A percentile compares a stretch with the other conserved stretches of the same genome.
Evolutionary conservation across 2,329 filamentous ascomycete genomes (phyloP).

Genomic region (Hirsutella minnesotensis): DNA sequence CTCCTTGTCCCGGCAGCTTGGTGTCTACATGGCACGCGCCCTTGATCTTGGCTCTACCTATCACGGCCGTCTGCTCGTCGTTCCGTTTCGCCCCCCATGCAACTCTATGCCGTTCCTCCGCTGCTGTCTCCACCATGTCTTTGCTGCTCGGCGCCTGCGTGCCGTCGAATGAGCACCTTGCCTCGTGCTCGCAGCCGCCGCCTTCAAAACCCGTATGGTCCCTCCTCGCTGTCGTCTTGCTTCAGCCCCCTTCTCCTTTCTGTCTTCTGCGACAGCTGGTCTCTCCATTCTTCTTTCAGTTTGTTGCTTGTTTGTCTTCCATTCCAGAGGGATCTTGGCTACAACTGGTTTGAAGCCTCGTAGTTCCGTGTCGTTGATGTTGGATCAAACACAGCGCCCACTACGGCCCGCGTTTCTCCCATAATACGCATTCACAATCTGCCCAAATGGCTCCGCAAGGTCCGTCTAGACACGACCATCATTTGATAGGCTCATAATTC

Average conservation of each 20-base stretch:
- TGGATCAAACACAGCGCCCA: neutral
- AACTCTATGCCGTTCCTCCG: neutral
- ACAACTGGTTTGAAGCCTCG: slow-evolving; percentile 9
- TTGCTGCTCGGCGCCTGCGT: slow-evolving; percentile 22
- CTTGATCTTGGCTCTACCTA: neutral
- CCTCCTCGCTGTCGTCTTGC: slow-evolving; percentile 22
- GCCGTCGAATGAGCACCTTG: slow-evolving; percentile 18
- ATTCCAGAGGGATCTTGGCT: slow-evolving; percentile 7
- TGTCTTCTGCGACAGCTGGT: neutral
- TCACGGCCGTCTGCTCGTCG: neutral
- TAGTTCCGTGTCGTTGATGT: neutral
- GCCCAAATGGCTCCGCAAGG: slow-evolving; percentile 27
- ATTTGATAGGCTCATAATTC: neutral
- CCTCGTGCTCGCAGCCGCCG: slow-evolving; percentile 15
- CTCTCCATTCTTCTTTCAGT: slow-evolving; percentile 1
- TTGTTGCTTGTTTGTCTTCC: slow-evolving; percentile 13
- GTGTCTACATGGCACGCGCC: neutral
- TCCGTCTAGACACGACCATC: slow-evolving; percentile 12
- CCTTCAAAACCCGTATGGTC: slow-evolving; percentile 40
- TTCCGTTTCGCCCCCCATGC: neutral
- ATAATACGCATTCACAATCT: slow-evolving; percentile 1
- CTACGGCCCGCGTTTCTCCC: slow-evolving; percentile 4
- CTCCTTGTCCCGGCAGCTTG: no score
- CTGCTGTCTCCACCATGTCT: slow-evolving; percentile 18
- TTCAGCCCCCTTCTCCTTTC: slow-evolving; percentile 10